Evolutionary conservation across 2,329 filamentous ascomycete genomes (phyloP), one percentile per base, ranked within the genome.

Genomic region (Arachnomyces sp.): DNA sequence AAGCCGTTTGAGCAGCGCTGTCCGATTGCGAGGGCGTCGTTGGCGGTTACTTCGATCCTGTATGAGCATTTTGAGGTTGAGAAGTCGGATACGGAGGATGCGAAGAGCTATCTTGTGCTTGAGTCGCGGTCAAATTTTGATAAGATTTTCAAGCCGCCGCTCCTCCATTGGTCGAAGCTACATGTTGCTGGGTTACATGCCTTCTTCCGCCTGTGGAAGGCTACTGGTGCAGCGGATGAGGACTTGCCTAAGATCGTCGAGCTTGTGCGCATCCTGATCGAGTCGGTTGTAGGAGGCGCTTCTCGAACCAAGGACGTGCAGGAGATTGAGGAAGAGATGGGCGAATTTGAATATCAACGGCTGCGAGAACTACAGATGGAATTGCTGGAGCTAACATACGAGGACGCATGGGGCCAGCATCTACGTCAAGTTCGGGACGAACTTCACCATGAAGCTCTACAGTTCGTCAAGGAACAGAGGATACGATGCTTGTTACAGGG

Each of bases 41-140:
- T 96, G 48, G 81, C 87, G 0, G 79, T 95, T 29, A 96, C 90
- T 1, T 75, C 82, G 51, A 86, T 93, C 29, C 67, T 98, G 2
- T 96, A 92, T 61, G 88, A 96, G 52, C 88, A 96, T 61, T 98
- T 98, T 53, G 88, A 94, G 45, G 84, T 96, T 30, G 88, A 94
- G 51, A 86, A 82, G 59, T 76, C 80, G 3, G 87, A 93, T 38
- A 67, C 83, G 37, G 83, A 90, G 48, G 88, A 94, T 53, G 71
- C 77, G 11, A 83, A 86, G 60, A 79, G 76, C 15, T 87, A 89
- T 53, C 76, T 87, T 47, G 71, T 80, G 7, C 63, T 88, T 36
- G 87, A 94, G 49, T 81, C 79, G 16, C 72, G 76, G 45, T 80
- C 84, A 40, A 83, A 88, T 49, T 81, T 92, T 53, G 90, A 96